Evolutionary conservation across 2,329 filamentous ascomycete genomes (phyloP), one percentile per base, ranked within the genome.

Genomic region (Monilinia fructicola): DNA sequence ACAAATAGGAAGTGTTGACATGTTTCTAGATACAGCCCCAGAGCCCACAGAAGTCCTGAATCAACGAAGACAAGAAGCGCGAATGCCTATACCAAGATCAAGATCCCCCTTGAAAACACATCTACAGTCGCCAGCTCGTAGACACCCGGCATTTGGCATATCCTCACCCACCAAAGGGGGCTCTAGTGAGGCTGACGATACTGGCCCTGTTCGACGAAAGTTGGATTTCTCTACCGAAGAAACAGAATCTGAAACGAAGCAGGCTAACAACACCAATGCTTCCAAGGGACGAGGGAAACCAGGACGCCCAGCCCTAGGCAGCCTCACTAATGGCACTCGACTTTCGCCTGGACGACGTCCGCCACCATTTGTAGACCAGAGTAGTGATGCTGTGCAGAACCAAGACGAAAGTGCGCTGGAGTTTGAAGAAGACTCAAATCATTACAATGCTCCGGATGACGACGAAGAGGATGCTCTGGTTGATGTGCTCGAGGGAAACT

Each of bases 341-440:
- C 67, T 70, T 35, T 65, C 66, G 6, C 69, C 69, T 35, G 54
- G 56, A 31, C 55, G 60, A 65, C 54, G 67, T 50, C 59, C 55
- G 7, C 59, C 55, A 16, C 48, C 66, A 48, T 52, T 54, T 18
- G 60, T 65, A 12, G 53, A 75, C 21, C 74, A 76, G n/a, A 73
- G 75, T 12, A 72, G 75, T 4, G 76, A 77, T 16, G 71, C 58
- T 14, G 72, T 77, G 16, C 74, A 81, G 70, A 73, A 83, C 71
- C 75, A 82, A 71, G 82, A 83, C n/a, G 66, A 71, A 21, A 53
- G 85, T 85, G 83, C 82, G 84, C 31, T 80, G 85, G 66, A 83
- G 78, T 64, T 69, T n/a, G 67, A 56, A 38, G 73, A 73, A 26
- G 69, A 73, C 44, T 71, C 70, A 14, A 66, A 70, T 53, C 71